These are phyloP conservation scores for Astrothelium subdiscretum DNA, from an alignment of 495 filamentous ascomycete species.

Conservation along the genomic window DNA sequence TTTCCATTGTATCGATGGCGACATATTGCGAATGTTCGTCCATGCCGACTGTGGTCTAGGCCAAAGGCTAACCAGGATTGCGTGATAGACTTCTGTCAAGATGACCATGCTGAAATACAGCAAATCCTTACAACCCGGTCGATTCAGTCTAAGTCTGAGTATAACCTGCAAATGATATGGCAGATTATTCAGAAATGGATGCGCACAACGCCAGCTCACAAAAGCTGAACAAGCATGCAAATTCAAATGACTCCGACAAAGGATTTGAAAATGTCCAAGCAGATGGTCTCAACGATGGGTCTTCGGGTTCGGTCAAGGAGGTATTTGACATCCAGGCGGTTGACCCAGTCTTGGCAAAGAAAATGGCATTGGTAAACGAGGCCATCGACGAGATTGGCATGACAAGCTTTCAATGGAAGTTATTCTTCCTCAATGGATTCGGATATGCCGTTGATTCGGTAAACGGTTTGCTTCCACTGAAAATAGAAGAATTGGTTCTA, in stretches of 20 bases:
- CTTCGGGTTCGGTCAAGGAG: conserved; percentile 6
- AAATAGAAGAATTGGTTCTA: not conserved
- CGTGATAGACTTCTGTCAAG: not conserved
- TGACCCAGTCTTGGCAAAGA: conserved; percentile 51
- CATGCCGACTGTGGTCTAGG: not conserved
- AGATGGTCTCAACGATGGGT: not conserved
- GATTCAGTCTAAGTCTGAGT: not conserved
- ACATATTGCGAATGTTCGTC: not conserved
- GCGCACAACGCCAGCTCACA: not conserved
- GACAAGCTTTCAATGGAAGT: conserved; percentile 55
- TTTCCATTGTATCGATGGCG: not conserved
- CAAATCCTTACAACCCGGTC: not conserved
- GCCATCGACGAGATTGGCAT: conserved; percentile 67
- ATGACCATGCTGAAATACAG: not conserved
- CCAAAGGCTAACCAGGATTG: no score
- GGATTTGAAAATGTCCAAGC: not conserved
- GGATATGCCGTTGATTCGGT: conserved; percentile 61
- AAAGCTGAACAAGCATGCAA: not conserved
- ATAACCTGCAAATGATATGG: not conserved
- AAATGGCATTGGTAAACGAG: conserved; percentile 60
- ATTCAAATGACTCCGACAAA: not conserved
- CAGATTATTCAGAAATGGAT: not conserved
- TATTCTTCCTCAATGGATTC: conserved; percentile 50
- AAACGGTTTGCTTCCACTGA: conserved; percentile 5
- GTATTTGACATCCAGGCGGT: conserved; percentile 18